Evolutionary conservation across 495 filamentous ascomycete genomes (phyloP).

Genomic region (Aspergillus egyptiacus): DNA sequence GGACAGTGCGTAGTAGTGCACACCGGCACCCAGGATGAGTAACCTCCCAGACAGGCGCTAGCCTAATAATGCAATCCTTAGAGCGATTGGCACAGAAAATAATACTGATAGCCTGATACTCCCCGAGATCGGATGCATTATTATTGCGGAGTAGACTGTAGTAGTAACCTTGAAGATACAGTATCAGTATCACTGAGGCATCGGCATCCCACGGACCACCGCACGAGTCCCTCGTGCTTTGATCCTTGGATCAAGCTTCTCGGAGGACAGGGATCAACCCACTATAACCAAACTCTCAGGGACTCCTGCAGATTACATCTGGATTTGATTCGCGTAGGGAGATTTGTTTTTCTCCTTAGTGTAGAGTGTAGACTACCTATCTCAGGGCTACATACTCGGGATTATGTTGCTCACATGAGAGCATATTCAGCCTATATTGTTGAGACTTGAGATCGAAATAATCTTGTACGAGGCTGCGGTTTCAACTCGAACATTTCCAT

Average conservation of each 20-base stretch:
- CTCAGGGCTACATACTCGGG: no score
- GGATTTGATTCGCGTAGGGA: constrained; percentile 7
- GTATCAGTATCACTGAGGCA: not conserved
- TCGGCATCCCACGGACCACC: constrained; percentile 6
- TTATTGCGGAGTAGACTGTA: no score
- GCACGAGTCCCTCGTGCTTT: constrained; percentile 2
- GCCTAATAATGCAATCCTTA: no score
- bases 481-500: no score
- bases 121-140: constrained; percentile 1
- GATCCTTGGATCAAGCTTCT: constrained; percentile 24
- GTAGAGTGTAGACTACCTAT: no score
- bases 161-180: no score
- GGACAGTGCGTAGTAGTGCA: no score
- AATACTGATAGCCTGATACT: no score
- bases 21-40: not conserved
- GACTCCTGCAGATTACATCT: not conserved
- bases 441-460: not conserved
- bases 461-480: not conserved
- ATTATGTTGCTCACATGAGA: no score
- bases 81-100: no score
- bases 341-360: constrained; percentile 9
- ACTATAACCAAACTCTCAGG: constrained; percentile 9
- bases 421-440: not conserved
- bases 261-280: constrained; percentile 21
- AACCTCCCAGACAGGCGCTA: no score